Evolutionary conservation across 768 basidiomycete species (phyloP).

Genomic region (Leccinum broughii): DNA sequence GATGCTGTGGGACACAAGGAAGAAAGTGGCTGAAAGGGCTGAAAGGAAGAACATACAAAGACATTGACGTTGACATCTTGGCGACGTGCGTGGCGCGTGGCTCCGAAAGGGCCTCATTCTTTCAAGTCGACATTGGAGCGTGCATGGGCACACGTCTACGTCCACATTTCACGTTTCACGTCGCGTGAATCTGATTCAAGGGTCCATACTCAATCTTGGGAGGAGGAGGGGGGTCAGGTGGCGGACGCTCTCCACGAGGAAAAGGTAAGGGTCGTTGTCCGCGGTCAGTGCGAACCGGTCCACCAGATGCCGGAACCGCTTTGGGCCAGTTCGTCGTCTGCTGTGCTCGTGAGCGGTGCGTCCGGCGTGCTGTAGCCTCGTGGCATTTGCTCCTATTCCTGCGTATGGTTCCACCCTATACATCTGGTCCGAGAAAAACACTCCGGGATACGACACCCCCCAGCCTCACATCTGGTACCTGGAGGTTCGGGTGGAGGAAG

Average conservation of each 20-base stretch:
- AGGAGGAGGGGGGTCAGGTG: conserved; percentile 1
- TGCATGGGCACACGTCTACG: not conserved
- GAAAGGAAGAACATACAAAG: not conserved
- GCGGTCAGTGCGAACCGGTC: not conserved
- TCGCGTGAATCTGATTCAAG: conserved; percentile 28
- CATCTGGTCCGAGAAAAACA: not conserved
- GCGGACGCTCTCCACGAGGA: conserved; percentile 6
- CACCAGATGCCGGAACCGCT: not conserved
- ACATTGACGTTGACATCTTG: not conserved
- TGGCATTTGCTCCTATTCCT: conserved; percentile 15
- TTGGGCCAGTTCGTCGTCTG: not conserved
- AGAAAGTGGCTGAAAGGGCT: not conserved
- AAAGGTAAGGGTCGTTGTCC: not conserved
- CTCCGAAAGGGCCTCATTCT: not conserved
- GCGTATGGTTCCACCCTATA: not conserved
- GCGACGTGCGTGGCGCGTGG: not conserved
- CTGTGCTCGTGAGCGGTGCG: conserved; percentile 9
- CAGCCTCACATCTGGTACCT: conserved; percentile 1
- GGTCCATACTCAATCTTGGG: conserved; percentile 26
- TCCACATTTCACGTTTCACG: conserved; percentile 5
- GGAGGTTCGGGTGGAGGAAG: not conserved
- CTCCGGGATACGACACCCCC: conserved; percentile 8
- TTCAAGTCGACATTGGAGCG: not conserved
- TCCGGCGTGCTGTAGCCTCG: conserved; percentile 23
- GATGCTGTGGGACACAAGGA: not conserved